Percentiles rank a stretch among this genome's conserved stretches.
Conservation (phyloP, 495 filamentous ascomycete genomes). For the Tuber calosporum region DNA sequence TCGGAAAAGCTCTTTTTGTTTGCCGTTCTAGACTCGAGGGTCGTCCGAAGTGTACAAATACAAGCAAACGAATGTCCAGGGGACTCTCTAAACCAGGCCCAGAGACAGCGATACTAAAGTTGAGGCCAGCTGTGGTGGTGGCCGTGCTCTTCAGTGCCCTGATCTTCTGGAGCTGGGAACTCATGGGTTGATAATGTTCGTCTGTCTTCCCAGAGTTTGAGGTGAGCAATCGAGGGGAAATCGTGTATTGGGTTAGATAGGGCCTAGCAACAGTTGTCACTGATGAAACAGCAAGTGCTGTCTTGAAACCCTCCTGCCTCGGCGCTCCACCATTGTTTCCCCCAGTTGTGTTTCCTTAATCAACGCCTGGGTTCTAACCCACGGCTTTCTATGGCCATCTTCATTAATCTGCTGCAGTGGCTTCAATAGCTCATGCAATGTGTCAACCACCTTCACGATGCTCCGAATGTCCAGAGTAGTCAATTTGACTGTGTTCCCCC, state of each 20-base stretch:
- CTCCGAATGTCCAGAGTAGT: neutral
- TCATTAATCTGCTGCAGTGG: neutral
- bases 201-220: neutral
- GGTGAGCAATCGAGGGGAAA: neutral
- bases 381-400: neutral
- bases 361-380: neutral
- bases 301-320: neutral
- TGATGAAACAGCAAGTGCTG: neutral
- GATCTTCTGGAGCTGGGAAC: neutral
- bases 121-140: neutral
- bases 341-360: neutral
- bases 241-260: neutral
- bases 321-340: neutral
- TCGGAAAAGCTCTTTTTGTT: neutral
- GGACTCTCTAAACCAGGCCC: neutral
- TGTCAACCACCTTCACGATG: neutral
- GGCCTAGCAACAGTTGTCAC: neutral
- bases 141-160: neutral
- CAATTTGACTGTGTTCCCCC: neutral
- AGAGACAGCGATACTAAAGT: neutral
- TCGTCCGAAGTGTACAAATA: neutral
- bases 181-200: neutral
- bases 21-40: neutral
- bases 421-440: neutral
- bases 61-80: neutral